Evolutionary conservation across 2,329 filamentous ascomycete species (phyloP).

Genomic region (Venturia asperata): DNA sequence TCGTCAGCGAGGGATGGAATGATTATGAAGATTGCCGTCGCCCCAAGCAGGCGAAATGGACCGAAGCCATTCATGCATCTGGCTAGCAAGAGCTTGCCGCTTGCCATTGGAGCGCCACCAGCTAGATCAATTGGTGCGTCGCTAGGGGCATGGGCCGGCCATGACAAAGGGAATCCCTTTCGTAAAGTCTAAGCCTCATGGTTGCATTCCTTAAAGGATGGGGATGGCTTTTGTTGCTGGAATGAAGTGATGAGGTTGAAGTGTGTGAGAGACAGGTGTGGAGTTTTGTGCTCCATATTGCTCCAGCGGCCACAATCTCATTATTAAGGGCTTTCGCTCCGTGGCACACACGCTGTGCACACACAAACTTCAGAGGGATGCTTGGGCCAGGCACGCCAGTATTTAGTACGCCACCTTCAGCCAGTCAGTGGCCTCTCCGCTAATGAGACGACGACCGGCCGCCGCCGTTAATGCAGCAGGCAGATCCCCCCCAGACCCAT

Average conservation of each 20-base stretch:
- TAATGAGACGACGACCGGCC: background rate
- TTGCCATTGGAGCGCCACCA: conserved; percentile 1
- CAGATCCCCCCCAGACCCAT: background rate
- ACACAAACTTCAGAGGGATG: background rate
- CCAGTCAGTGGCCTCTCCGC: background rate
- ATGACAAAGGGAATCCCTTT: background rate
- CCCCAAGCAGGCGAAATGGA: background rate
- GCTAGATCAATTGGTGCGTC: background rate
- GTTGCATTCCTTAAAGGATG: background rate
- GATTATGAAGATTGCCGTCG: background rate
- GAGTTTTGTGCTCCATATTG: background rate
- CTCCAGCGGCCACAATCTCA: background rate
- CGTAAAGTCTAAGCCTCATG: conserved; percentile 7
- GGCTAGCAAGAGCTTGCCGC: background rate
- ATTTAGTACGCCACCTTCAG: background rate
- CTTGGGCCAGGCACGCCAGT: too few relatives aligned
- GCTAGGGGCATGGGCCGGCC: background rate
- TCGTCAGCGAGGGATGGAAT: conserved; percentile 8
- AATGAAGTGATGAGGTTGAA: conserved; percentile 5
- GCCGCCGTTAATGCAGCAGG: background rate
- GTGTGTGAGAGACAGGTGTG: background rate
- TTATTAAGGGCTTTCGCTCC: background rate
- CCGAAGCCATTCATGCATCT: conserved; percentile 6
- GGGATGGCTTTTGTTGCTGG: background rate
- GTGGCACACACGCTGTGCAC: background rate